These are phyloP conservation scores for Lipomyces orientalis DNA, from an alignment of 805 yeast species.

Conservation along the genomic window DNA sequence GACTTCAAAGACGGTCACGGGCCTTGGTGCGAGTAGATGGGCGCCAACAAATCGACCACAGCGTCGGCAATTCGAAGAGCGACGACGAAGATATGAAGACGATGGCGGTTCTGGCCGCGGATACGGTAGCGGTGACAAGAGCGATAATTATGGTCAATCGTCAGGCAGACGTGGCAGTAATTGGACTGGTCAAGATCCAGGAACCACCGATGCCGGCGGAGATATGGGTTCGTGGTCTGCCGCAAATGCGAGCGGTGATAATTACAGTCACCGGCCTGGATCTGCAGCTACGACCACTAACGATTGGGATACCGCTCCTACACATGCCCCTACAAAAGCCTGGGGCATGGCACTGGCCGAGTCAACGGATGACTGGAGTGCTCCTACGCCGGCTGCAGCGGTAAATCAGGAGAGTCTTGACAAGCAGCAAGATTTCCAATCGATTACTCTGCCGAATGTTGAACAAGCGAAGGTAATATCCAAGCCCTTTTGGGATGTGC, in stretches of 20 bases:
- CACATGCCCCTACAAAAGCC: neutral
- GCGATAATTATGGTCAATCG: neutral
- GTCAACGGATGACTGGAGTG: slow-evolving; percentile 8
- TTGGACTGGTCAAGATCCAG: neutral
- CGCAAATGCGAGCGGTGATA: neutral
- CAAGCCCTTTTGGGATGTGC: neutral
- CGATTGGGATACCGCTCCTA: neutral
- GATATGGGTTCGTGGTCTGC: neutral
- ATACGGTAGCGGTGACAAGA: neutral
- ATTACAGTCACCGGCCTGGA: neutral
- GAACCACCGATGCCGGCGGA: neutral
- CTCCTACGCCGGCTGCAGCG: neutral
- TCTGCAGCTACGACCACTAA: neutral
- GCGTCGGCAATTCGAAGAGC: neutral
- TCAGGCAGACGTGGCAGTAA: neutral
- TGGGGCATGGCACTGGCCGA: neutral
- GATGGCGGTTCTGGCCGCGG: neutral
- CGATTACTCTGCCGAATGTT: neutral
- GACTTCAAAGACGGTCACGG: neutral
- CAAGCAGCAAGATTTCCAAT: neutral
- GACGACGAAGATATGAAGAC: neutral
- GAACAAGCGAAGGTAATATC: neutral
- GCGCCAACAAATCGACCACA: neutral
- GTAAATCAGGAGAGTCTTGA: neutral
- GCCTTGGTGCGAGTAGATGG: neutral